Base-by-base conservation (phyloP, 768 basidiomycete genomes). In the Roridomyces roridus region DNA sequence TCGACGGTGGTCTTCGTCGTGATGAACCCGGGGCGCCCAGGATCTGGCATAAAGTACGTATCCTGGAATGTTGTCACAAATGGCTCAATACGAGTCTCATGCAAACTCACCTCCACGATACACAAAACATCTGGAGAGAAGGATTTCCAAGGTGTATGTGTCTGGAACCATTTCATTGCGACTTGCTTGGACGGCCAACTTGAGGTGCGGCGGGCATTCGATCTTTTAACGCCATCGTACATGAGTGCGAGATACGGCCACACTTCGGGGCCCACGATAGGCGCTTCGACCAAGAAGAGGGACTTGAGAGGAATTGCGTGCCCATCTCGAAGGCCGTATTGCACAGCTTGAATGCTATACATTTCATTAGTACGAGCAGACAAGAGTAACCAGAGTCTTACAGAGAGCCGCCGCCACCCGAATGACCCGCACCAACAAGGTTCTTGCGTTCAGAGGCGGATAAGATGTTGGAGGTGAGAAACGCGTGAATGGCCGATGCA, bases 1-100 rank as follows among this genome's bases (percentile, higher is more conserved):
- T 66, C 60, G 24, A 64, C 48, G 10, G 51, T 64, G 20, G 65
- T 67, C 55, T 67, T 67, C 11, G 58, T 67, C 12, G 63, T 60
- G n/a, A 67, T 39, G 21, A 39, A 57, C 15, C 51, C 47, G 15
- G 51, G 52, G 26, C 42, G 35, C 11, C 35, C 28, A 9, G 35
- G 25, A 48, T 59, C 51, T 46, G 51, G 47, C 14, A 59, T 50
- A 21, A 59, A 50, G 18, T 53, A 54, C 6, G 57, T 59, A 20
- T 53, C 51, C 58, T 50, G 20, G 6, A 24, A 12, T 15, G 17
- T 20, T 17, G 26, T 4, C 20, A 2, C 1, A 28, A 21, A 8
- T 6, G 21, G 18, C 21, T 14, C 43, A 12, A n/a, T 18, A 39
- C 14, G 5, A 6, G 10, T 8, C 11, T 10, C 31, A 34, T 34